Evolutionary conservation across 2,329 filamentous ascomycete species (phyloP).

Genomic region (Hypomyces rosellus): DNA sequence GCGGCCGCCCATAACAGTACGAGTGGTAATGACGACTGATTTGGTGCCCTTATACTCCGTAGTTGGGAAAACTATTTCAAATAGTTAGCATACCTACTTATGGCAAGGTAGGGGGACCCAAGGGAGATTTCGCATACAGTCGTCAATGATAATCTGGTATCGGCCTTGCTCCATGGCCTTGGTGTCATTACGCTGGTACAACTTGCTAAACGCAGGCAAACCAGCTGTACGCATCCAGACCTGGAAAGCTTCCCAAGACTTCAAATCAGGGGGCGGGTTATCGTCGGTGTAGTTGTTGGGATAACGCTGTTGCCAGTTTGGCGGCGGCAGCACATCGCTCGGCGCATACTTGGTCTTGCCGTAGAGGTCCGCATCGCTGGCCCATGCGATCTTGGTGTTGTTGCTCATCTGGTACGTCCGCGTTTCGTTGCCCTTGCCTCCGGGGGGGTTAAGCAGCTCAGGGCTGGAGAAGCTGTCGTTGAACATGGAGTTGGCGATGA

Average conservation of each 20-base stretch:
- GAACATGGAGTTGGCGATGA: conserved; percentile 96
- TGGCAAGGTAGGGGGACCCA: not conserved
- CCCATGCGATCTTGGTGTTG: conserved; percentile 75
- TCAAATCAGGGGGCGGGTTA: conserved; percentile 63
- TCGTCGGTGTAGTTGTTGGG: conserved; percentile 61
- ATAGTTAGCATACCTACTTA: conserved; percentile 6
- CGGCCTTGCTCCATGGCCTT: conserved; percentile 59
- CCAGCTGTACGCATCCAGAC: conserved; percentile 99
- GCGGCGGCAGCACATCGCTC: conserved; percentile 68
- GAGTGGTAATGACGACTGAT: conserved; percentile 80
- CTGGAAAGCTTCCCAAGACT: conserved; percentile 77
- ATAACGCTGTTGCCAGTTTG: conserved; percentile 73
- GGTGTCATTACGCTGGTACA: conserved; percentile 76
- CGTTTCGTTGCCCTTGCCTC: conserved; percentile 23
- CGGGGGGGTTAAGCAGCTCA: conserved; percentile 46
- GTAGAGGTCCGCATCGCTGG: conserved; percentile 75
- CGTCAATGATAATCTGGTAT: conserved; percentile 70
- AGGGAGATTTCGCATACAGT: conserved; percentile 54
- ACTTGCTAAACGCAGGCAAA: conserved; percentile 88
- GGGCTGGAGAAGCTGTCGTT: conserved; percentile 81
- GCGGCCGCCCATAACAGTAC: conserved; percentile 87
- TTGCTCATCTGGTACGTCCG: conserved; percentile 69
- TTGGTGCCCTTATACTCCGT: conserved; percentile 78
- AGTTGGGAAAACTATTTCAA: conserved; percentile 66
- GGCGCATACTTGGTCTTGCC: conserved; percentile 59